Evolutionary conservation across 805 yeast species (phyloP).

Genomic region (Teunomyces funiuensis): DNA sequence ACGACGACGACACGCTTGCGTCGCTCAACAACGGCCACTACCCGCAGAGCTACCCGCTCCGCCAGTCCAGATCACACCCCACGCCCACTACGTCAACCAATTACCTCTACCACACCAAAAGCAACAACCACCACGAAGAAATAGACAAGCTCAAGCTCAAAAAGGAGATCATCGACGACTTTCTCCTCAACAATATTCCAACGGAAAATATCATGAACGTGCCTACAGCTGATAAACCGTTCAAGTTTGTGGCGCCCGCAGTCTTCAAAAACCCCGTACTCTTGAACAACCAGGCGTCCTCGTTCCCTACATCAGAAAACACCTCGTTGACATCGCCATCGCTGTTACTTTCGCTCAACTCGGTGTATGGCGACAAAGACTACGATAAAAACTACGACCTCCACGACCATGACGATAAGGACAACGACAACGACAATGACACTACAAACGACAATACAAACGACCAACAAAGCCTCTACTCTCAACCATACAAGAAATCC

Average conservation of each 20-base stretch:
- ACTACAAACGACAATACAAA: background rate
- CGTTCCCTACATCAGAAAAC: constrained; percentile 7
- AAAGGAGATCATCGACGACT: constrained; percentile 42
- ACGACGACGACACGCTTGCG: constrained; percentile 15
- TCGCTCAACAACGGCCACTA: background rate
- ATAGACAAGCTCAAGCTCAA: constrained; percentile 27
- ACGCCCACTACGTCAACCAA: constrained; percentile 7
- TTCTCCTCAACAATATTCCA: constrained; percentile 38
- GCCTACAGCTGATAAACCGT: constrained; percentile 4
- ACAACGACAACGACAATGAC: constrained; percentile 5
- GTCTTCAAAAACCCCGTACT: constrained; percentile 13
- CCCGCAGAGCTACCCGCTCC: constrained; percentile 11
- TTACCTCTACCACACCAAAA: constrained; percentile 3
- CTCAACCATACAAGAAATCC: constrained; percentile 16
- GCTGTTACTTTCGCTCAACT: constrained; percentile 34
- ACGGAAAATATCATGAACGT: constrained; percentile 10
- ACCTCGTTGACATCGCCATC: constrained; percentile 35
- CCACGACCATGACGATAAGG: constrained; percentile 14
- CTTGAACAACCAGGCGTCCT: constrained; percentile 8
- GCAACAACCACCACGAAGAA: constrained; percentile 3
- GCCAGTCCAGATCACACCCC: constrained; percentile 16
- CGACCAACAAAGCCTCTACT: constrained; percentile 7
- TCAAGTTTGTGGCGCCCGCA: constrained; percentile 16
- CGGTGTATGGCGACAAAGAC: constrained; percentile 11
- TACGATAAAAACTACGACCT: constrained; percentile 8